A percentile compares a stretch with the other conserved stretches of the same genome.
Conservation (phyloP, 345 rosid species). For the Garcia nutans region DNA sequence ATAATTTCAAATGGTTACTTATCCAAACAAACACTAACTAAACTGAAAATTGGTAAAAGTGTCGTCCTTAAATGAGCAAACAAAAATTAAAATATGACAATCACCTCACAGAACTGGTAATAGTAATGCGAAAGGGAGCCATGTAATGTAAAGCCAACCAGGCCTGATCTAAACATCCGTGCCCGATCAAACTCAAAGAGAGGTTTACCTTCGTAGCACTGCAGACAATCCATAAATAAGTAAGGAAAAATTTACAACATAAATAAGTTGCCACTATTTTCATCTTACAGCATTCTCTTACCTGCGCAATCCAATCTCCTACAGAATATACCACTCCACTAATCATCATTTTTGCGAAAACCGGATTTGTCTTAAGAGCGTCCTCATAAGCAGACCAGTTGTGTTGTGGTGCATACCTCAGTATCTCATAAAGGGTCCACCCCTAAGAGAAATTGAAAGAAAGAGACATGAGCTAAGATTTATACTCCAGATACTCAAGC, state of each 20-base stretch:
- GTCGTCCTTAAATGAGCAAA: not conserved
- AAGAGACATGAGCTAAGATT: conserved; percentile 6
- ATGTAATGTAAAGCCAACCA: conserved; percentile 89
- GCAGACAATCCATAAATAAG: conserved; percentile 3
- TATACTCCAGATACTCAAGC: not conserved
- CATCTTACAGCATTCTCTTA: conserved; percentile 23
- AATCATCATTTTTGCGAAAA: conserved; percentile 88
- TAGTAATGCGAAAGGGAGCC: conserved; percentile 92
- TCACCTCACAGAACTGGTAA: conserved; percentile 89
- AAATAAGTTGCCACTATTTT: not conserved
- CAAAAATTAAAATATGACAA: not conserved
- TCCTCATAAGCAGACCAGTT: conserved; percentile 96
- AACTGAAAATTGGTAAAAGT: not conserved
- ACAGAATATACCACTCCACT: conserved; percentile 90
- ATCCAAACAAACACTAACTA: not conserved
- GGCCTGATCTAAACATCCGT: conserved; percentile 83
- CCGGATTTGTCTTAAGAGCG: conserved; percentile 75
- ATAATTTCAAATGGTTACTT: too few species aligned
- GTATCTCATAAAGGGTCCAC: conserved; percentile 84
- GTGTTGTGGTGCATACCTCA: conserved; percentile 94
- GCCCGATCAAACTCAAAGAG: conserved; percentile 83
- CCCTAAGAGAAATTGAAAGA: conserved; percentile 46
- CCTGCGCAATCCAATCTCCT: conserved; percentile 99
- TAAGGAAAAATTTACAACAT: not conserved
- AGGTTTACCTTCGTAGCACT: conserved; percentile 93